A percentile compares a stretch with the other conserved stretches of the same genome.
These are phyloP conservation scores for Solanum stenotomum DNA, from an alignment of 257 asterid species.

Conservation along the genomic window DNA sequence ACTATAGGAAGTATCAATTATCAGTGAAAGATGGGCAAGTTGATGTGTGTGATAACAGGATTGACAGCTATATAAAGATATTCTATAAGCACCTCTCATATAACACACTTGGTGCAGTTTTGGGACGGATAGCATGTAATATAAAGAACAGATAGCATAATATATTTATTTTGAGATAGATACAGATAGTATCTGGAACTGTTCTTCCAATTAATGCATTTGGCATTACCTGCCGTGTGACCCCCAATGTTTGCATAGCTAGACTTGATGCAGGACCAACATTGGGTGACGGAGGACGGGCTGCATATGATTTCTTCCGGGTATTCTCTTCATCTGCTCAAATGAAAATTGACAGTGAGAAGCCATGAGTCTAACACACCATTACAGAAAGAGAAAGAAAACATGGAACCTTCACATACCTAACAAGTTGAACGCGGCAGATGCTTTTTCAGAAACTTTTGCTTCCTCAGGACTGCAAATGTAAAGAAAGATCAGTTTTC, in stretches of 20 bases:
- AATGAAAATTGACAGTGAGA: neutral
- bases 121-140: neutral
- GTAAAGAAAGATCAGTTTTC: conserved; percentile 14
- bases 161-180: neutral
- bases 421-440: conserved; percentile 32
- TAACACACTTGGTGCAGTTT: neutral
- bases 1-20: neutral
- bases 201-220: neutral
- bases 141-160: conserved; percentile 3
- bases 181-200: neutral
- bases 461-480: conserved; percentile 53
- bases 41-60: neutral
- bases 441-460: conserved; percentile 25
- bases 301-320: conserved; percentile 40
- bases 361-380: neutral
- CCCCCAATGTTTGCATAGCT: conserved; percentile 68
- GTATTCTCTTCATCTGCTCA: conserved; percentile 37
- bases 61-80: neutral
- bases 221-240: conserved; percentile 48
- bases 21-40: neutral
- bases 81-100: neutral
- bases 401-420: conserved; percentile 25
- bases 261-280: conserved; percentile 46
- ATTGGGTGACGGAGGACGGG: conserved; percentile 13
- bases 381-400: neutral